Evolutionary conservation across 257 asterid species (phyloP).

Genomic region (Jaltomata sinuosa): DNA sequence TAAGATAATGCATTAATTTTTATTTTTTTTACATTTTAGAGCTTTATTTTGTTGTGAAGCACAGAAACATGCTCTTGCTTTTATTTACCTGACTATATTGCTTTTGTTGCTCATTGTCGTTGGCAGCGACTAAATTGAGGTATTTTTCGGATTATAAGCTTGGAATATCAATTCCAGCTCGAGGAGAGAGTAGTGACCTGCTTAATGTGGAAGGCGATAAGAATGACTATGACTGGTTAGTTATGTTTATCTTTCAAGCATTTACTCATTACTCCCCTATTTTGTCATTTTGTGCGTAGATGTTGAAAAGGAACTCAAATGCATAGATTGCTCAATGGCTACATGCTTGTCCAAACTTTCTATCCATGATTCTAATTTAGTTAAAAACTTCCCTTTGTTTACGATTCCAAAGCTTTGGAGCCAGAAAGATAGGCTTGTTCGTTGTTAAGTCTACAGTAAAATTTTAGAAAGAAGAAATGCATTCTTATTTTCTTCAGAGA

Average conservation of each 20-base stretch:
- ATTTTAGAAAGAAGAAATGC: background rate
- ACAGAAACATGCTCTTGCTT: background rate
- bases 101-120: slow-evolving; percentile 20
- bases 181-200: slow-evolving; percentile 80
- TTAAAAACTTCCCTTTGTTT: background rate
- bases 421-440: background rate
- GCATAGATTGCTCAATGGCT: background rate
- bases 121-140: slow-evolving; percentile 59
- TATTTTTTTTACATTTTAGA: slow-evolving; percentile 12
- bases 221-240: slow-evolving; percentile 93
- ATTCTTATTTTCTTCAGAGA: background rate
- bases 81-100: slow-evolving; percentile 16
- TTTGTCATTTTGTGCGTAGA: background rate
- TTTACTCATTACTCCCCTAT: background rate
- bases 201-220: slow-evolving; percentile 85
- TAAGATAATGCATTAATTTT: slow-evolving; percentile 30
- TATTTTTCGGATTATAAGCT: slow-evolving; percentile 55
- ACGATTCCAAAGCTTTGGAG: background rate
- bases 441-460: background rate
- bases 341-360: background rate
- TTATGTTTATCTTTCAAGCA: slow-evolving; percentile 8
- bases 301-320: background rate
- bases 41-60: background rate
- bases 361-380: background rate
- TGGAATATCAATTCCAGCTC: slow-evolving; percentile 72